These are phyloP conservation scores for Cyberlindnera petersonii DNA, from an alignment of 805 yeast species.

Conservation along the genomic window DNA sequence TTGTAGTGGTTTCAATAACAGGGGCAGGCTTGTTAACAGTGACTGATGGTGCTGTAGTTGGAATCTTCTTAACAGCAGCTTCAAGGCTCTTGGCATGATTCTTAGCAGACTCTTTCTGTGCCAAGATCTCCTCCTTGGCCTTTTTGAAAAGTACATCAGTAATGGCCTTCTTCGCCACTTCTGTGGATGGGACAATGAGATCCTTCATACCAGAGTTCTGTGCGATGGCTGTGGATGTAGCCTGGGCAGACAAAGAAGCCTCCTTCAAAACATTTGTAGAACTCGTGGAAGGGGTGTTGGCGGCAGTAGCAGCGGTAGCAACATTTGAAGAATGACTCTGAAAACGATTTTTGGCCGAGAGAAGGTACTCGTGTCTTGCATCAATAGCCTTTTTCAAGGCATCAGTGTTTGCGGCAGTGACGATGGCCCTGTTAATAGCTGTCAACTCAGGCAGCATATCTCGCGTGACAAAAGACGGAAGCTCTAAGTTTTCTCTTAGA, in stretches of 20 bases:
- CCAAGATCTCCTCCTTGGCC: constrained; percentile 14
- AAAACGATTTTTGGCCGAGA: constrained; percentile 11
- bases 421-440: constrained; percentile 2
- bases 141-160: constrained; percentile 10
- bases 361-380: constrained; percentile 10
- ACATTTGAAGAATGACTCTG: constrained; percentile 4
- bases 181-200: constrained; percentile 9
- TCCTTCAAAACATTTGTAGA: constrained; percentile 6
- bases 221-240: background rate
- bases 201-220: background rate
- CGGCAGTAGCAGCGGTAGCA: constrained; percentile 8
- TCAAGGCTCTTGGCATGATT: constrained; percentile 2
- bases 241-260: constrained; percentile 1
- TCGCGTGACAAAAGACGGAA: too few relatives aligned
- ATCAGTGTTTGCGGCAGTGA: background rate
- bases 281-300: constrained; percentile 8
- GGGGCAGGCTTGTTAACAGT: background rate
- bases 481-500: too few relatives aligned
- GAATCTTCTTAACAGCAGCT: constrained; percentile 4
- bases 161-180: constrained; percentile 6
- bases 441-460: too few relatives aligned
- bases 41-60: background rate
- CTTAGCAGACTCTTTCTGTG: constrained; percentile 10
- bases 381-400: constrained; percentile 5
- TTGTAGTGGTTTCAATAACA: background rate